Evolutionary conservation across 768 basidiomycete species (phyloP).

Genomic region (Mycena amicta): DNA sequence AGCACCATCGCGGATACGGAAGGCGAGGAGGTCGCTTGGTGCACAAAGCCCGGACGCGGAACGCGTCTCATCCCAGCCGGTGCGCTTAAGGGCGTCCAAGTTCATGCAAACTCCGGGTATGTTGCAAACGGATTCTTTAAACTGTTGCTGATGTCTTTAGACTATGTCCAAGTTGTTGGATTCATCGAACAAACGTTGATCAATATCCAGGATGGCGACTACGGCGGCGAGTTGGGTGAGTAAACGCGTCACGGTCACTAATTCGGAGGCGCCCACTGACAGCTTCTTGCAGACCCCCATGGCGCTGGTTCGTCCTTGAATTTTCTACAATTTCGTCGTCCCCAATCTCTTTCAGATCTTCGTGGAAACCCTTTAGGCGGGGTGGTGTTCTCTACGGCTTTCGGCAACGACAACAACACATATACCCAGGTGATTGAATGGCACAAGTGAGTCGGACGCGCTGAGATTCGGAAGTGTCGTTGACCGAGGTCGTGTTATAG

Average conservation of each 20-base stretch:
- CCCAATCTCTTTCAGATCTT: not conserved
- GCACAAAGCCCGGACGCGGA: constrained; percentile 70
- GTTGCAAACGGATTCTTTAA: not conserved
- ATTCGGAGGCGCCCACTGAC: constrained; percentile 11
- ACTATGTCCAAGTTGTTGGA: constrained; percentile 64
- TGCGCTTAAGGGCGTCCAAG: constrained; percentile 66
- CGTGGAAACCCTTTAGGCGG: constrained; percentile 83
- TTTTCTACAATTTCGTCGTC: not conserved
- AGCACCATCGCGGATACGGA: constrained; percentile 66
- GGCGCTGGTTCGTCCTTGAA: constrained; percentile 55
- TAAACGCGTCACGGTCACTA: constrained; percentile 50
- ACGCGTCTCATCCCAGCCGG: constrained; percentile 74
- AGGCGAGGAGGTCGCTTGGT: constrained; percentile 74
- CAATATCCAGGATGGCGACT: constrained; percentile 54
- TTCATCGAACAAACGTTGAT: constrained; percentile 63
- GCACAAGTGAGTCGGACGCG: constrained; percentile 53
- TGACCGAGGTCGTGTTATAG: constrained; percentile 40
- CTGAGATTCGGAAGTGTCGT: too few species aligned
- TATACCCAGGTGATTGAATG: constrained; percentile 66
- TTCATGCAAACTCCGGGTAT: constrained; percentile 47
- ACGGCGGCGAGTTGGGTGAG: constrained; percentile 77
- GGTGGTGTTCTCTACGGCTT: constrained; percentile 64
- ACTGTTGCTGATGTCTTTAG: constrained; percentile 22
- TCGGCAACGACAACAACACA: constrained; percentile 41
- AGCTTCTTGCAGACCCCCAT: constrained; percentile 47